Base-by-base conservation (phyloP, 2,329 filamentous ascomycete species). In the Podosphaera fusca region DNA sequence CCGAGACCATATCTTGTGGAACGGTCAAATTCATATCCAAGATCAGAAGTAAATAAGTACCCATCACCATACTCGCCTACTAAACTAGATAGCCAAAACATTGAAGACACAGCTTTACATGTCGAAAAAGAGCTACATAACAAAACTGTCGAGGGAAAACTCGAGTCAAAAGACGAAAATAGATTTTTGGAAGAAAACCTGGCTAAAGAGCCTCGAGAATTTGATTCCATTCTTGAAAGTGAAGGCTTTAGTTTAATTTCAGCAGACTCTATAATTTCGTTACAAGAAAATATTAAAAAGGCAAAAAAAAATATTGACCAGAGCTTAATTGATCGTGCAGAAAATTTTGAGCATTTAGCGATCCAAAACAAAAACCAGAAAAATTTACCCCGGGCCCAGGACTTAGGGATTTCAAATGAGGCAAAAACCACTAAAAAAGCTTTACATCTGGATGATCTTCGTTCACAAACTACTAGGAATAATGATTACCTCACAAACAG, bases 241-340 rank as follows among this genome's bases (percentile, higher is more conserved):
- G 75, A 78, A 67, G 75, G 73, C 2, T 78, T 78, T 59, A 78
- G 74, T 58, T 76, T 78, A 74, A 75, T 78, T 52, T 77, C 75
- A 10, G 66, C 77, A 50, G 72, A 75, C 58, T 75, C 75, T 2
- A 65, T 78, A 30, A 73, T 73, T 4, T 77, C 75, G 2, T 69
- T 72, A 30, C 70, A 70, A 60, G 70, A 73, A 60, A 68, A 70
- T 58, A 63, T 68, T 2, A 66, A 70, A 42, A 69, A 67, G 21
- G 66, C 67, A 46, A 60, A 64, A 12, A 63, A 34, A 50, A 50
- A 34, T 5, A 50, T 42, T 7, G 38, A 42, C n/a, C 38, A 7
- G 38, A 42, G 10, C 10, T 12, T 42, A 12, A 5, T 38, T 10
- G n/a, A 3, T 42, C 38, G 38, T 42, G n/a, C 10, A 12, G 10